Percentiles rank a stretch among this genome's conserved stretches.
Evolutionary conservation across 2,329 filamentous ascomycete species (phyloP).

Genomic region (Bimuria novae-zelandiae): DNA sequence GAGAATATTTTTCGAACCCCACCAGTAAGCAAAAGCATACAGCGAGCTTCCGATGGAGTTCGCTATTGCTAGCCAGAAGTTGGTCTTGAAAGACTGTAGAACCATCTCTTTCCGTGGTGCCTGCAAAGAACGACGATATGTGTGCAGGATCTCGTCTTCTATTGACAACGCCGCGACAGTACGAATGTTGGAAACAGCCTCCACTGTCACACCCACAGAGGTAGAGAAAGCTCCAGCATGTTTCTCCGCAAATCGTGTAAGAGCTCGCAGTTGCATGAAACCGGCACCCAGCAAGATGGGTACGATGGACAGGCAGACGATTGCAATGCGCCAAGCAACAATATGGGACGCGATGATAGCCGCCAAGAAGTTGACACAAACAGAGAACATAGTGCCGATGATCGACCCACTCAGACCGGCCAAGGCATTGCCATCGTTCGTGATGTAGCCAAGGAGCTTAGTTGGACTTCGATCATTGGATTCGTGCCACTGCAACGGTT

Average conservation of each 20-base stretch:
- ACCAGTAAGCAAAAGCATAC: constrained; percentile 80
- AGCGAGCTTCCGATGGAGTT: constrained; percentile 68
- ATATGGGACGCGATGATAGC: constrained; percentile 72
- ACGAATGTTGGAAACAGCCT: constrained; percentile 58
- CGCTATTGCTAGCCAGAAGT: constrained; percentile 64
- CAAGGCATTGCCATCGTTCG: constrained; percentile 68
- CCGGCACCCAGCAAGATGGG: constrained; percentile 72
- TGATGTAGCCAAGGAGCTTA: constrained; percentile 68
- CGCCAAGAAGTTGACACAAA: constrained; percentile 68
- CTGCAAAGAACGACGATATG: constrained; percentile 52
- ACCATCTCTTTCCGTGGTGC: constrained; percentile 56
- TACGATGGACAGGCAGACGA: constrained; percentile 71
- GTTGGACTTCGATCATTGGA: constrained; percentile 65
- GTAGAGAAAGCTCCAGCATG: constrained; percentile 57
- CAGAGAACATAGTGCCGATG: constrained; percentile 70
- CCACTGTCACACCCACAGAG: constrained; percentile 57
- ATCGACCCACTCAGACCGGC: constrained; percentile 72
- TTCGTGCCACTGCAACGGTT: constrained; percentile 74
- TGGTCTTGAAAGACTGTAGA: constrained; percentile 56
- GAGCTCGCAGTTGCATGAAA: constrained; percentile 68
- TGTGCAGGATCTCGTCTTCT: constrained; percentile 54
- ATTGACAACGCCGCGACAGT: constrained; percentile 58
- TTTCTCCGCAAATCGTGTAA: constrained; percentile 62
- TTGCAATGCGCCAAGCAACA: constrained; percentile 75
- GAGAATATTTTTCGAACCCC: constrained; percentile 73